Conservation (phyloP, 2,329 filamentous ascomycete species). For the Lachnellula cervina region DNA sequence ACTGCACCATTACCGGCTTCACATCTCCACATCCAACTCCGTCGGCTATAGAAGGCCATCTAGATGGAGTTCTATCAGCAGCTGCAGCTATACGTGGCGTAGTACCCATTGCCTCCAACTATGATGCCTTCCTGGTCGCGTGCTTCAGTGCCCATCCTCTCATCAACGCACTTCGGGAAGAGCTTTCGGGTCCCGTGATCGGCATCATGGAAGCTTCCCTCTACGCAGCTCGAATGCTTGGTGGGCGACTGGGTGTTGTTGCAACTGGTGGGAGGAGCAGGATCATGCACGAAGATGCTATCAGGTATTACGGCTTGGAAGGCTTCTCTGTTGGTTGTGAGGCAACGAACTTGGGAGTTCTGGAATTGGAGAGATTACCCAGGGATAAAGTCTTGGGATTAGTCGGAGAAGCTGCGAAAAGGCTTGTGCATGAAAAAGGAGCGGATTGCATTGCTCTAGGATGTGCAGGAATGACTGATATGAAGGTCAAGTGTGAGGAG, state of each 20-base stretch:
- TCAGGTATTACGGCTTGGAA: constrained; percentile 57
- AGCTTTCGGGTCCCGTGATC: constrained; percentile 50
- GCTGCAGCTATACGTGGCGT: constrained; percentile 44
- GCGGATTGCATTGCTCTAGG: constrained; percentile 73
- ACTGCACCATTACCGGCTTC: constrained; percentile 45
- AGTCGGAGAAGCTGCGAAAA: constrained; percentile 64
- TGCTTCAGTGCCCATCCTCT: constrained; percentile 84
- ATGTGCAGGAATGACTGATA: constrained; percentile 85
- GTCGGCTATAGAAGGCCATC: constrained; percentile 45
- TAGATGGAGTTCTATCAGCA: constrained; percentile 46
- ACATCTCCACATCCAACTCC: constrained; percentile 45
- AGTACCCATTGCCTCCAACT: constrained; percentile 38
- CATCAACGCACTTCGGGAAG: constrained; percentile 53
- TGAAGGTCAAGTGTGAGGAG: constrained; percentile 55
- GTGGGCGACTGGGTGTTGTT: constrained; percentile 72
- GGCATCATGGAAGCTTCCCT: constrained; percentile 80
- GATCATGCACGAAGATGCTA: constrained; percentile 67
- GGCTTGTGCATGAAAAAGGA: constrained; percentile 52
- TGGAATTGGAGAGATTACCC: constrained; percentile 68
- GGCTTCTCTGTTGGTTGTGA: constrained; percentile 42
- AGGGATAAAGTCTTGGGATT: constrained; percentile 58
- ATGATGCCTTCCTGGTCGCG: constrained; percentile 72
- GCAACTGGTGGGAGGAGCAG: constrained; percentile 66
- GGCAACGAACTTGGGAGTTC: constrained; percentile 67
- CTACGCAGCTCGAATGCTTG: constrained; percentile 46